These are phyloP conservation scores for Leccinum fuscescens DNA, from an alignment of 1,284 basidiomycete genomes.

Conservation along the genomic window DNA sequence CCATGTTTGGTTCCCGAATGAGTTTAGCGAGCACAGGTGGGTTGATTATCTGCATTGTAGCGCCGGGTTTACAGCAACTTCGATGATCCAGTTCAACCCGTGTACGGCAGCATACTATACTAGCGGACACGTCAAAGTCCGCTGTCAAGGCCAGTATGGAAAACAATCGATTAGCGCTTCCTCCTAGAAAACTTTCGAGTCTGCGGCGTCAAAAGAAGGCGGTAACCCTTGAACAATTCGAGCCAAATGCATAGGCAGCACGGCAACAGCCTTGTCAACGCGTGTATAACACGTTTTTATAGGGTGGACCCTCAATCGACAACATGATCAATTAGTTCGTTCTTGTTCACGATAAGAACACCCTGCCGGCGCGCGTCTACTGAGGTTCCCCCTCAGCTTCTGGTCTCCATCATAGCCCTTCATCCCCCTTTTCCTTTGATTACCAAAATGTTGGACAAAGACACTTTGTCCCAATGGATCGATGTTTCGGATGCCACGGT, in stretches of 20 bases:
- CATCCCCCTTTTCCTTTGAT: background rate
- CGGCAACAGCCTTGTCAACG: conserved; percentile 35
- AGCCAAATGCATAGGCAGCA: conserved; percentile 18
- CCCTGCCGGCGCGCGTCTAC: conserved; percentile 14
- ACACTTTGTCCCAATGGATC: conserved; percentile 24
- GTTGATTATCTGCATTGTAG: background rate
- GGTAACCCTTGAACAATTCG: conserved; percentile 23
- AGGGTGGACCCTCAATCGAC: conserved; percentile 38
- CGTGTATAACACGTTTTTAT: conserved; percentile 38
- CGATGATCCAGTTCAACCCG: background rate
- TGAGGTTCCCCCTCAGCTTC: background rate
- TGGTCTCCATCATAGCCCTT: background rate
- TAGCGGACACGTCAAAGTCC: conserved; percentile 8
- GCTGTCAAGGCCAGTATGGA: conserved; percentile 15
- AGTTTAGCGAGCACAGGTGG: conserved; percentile 13
- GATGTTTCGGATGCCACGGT: conserved; percentile 16
- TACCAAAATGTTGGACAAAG: conserved; percentile 12
- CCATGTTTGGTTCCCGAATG: background rate
- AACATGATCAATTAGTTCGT: conserved; percentile 30
- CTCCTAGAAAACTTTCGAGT: conserved; percentile 19
- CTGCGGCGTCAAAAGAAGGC: conserved; percentile 24
- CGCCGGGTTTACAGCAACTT: conserved; percentile 18
- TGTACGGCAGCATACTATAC: background rate
- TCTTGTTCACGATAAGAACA: conserved; percentile 32
- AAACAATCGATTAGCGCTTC: conserved; percentile 11